Evolutionary conservation across 768 basidiomycete genomes (phyloP), one percentile per base, ranked within the genome.

Genomic region (Russula ochroleuca): DNA sequence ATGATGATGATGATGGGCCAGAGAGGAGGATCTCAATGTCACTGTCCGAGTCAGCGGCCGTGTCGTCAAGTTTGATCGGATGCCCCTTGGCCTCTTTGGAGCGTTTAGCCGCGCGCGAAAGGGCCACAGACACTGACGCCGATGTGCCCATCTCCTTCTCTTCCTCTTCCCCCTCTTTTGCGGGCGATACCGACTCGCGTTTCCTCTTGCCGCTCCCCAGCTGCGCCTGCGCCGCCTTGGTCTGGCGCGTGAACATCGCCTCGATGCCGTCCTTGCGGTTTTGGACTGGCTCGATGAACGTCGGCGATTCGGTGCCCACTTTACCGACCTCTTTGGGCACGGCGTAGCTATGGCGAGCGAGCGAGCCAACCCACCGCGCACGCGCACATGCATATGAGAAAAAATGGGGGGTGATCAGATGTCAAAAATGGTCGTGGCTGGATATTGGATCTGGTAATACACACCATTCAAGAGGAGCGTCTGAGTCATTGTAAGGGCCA

Each of bases 311-410:
- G 9, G 78, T 85, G 9, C 92, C 92, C 4, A 98, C 89, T 74
- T 89, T 95, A 0, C 94, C 95, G 0, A 97, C 86, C 77, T 97
- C 95, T 67, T 83, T 84, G 0, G 92, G 92, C 0, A 97, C 95
- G 62, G 83, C 84, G 71, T 95, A 97, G 70, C 94, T 95, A 66
- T 3, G 43, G 10, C 10, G n/a, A 45, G 43, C 9, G 7, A 21
- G 11, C 10, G n/a, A 45, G 10, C n/a, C 43, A 21, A 45, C 10
- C 43, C 9, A 45, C n/a, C 14, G 48, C 7, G 48, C 25, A 23
- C 2, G 47, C 21, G 11, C 10, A 47, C 9, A 14, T 47, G 5
- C 21, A 23, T 23, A 9, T 47, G 13, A 47, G n/a, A n/a, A n/a
- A n/a, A 11, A 43, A 17, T 19, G 40, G 1, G 40, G 40, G 5